Percentiles rank a stretch among this genome's conserved stretches.
These are phyloP conservation scores for Russula dissimulans DNA, from an alignment of 768 basidiomycete species.

Conservation along the genomic window DNA sequence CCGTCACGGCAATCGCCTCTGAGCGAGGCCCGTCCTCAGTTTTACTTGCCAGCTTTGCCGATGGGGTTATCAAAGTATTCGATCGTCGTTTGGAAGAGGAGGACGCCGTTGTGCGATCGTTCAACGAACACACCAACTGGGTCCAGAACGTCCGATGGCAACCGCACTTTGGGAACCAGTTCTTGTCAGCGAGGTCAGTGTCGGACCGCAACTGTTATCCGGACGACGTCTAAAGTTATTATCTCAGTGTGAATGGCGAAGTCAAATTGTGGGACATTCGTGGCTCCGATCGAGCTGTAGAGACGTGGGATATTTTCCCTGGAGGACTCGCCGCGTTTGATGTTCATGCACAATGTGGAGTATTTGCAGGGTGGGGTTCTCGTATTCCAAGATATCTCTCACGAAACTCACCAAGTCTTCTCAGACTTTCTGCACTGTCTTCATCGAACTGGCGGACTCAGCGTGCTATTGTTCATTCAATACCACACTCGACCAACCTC, in stretches of 20 bases:
- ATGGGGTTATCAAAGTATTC: constrained; percentile 83
- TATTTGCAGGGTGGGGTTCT: constrained; percentile 69
- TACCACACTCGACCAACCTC: constrained; percentile 33
- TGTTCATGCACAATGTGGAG: constrained; percentile 70
- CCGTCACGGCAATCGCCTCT: constrained; percentile 76
- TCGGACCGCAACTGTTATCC: constrained; percentile 28
- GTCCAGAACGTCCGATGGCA: constrained; percentile 87
- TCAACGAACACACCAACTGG: constrained; percentile 72
- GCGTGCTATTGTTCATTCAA: constrained; percentile 49
- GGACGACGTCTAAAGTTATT: background rate
- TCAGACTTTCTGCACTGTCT: constrained; percentile 40
- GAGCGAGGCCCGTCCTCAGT: constrained; percentile 69
- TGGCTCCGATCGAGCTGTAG: constrained; percentile 44
- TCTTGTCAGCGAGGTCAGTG: constrained; percentile 83
- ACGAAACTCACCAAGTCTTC: background rate
- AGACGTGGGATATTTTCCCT: constrained; percentile 56
- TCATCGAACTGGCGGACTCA: constrained; percentile 59
- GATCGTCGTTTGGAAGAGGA: constrained; percentile 84
- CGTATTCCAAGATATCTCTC: background rate
- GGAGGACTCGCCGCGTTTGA: constrained; percentile 79
- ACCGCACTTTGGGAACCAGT: constrained; percentile 53
- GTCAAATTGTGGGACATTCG: constrained; percentile 90
- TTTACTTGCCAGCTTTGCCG: constrained; percentile 87
- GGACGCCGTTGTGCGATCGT: constrained; percentile 72
- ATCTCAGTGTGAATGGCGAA: constrained; percentile 70